These are phyloP conservation scores for Lepidium aucheri DNA, from an alignment of 345 rosid species.

Conservation along the genomic window DNA sequence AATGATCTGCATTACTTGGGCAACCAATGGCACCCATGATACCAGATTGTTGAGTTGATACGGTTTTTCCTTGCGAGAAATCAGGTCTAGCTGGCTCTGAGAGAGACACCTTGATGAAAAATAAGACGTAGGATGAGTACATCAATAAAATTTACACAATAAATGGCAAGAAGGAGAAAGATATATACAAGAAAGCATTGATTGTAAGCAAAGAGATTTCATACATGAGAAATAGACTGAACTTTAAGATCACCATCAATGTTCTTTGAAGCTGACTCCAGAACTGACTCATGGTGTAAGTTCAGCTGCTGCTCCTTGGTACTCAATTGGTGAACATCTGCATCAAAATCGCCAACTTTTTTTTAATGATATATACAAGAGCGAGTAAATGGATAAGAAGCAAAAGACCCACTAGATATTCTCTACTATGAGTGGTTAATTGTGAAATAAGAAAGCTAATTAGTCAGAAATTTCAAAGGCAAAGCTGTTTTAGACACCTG, in stretches of 20 bases:
- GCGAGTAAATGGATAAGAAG: not conserved
- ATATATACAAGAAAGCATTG: not conserved
- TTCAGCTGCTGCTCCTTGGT: conserved; percentile 44
- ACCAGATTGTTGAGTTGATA: conserved; percentile 47
- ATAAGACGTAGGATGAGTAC: not conserved
- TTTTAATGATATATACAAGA: not conserved
- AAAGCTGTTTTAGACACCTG: no score
- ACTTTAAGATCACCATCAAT: conserved; percentile 52
- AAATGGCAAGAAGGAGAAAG: not conserved
- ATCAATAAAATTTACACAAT: not conserved
- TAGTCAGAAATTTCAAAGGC: no score
- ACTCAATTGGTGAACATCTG: conserved; percentile 44
- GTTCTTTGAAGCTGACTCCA: conserved; percentile 45
- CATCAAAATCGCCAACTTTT: not conserved
- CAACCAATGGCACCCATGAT: conserved; percentile 66
- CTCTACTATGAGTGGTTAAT: not conserved
- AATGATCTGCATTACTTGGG: conserved; percentile 56
- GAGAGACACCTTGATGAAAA: not conserved
- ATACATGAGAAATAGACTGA: conserved; percentile 43
- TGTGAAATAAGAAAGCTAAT: not conserved
- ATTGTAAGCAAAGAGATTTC: not conserved
- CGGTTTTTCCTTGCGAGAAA: conserved; percentile 65
- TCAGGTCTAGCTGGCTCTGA: conserved; percentile 30
- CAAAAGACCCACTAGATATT: not conserved
- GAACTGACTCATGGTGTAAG: conserved; percentile 41